These are phyloP conservation scores for Tricholoma flavovirens DNA, from an alignment of 768 basidiomycete species.

Conservation along the genomic window DNA sequence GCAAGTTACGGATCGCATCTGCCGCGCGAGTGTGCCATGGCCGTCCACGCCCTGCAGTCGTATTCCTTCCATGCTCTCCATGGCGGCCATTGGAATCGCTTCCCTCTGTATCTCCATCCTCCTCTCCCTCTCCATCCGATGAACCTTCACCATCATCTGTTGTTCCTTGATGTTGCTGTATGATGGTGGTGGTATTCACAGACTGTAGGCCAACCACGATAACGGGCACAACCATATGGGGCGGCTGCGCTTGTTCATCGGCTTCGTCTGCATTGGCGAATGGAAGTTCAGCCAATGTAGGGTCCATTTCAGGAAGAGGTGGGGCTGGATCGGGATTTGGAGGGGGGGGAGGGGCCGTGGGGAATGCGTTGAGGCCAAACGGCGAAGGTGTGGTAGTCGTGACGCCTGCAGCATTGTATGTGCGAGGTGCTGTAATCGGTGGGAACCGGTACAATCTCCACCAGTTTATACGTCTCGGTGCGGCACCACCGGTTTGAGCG, in stretches of 20 bases:
- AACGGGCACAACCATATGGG: slow-evolving; percentile 63
- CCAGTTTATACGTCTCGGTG: slow-evolving; percentile 58
- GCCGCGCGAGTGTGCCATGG: slow-evolving; percentile 62
- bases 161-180: slow-evolving; percentile 19
- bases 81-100: slow-evolving; percentile 4
- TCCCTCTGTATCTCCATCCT: slow-evolving; percentile 8
- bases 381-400: slow-evolving; percentile 10
- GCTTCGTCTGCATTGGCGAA: slow-evolving; percentile 5
- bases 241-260: slow-evolving; percentile 7
- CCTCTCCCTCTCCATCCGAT: not conserved
- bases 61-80: not conserved
- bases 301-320: slow-evolving; percentile 5
- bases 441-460: slow-evolving; percentile 84
- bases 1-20: slow-evolving; percentile 51
- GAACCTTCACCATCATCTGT: slow-evolving; percentile 1
- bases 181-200: slow-evolving; percentile 43
- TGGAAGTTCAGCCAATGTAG: slow-evolving; percentile 15
- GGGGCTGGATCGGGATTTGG: slow-evolving; percentile 1
- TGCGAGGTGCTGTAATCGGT: slow-evolving; percentile 41
- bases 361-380: not conserved
- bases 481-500: slow-evolving; percentile 10
- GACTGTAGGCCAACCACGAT: slow-evolving; percentile 82
- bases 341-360: slow-evolving; percentile 11
- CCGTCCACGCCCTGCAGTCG: slow-evolving; percentile 7
- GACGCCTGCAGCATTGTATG: slow-evolving; percentile 16